Evolutionary conservation across 2,329 filamentous ascomycete species (phyloP).

Genomic region (Metarhizium sp.): DNA sequence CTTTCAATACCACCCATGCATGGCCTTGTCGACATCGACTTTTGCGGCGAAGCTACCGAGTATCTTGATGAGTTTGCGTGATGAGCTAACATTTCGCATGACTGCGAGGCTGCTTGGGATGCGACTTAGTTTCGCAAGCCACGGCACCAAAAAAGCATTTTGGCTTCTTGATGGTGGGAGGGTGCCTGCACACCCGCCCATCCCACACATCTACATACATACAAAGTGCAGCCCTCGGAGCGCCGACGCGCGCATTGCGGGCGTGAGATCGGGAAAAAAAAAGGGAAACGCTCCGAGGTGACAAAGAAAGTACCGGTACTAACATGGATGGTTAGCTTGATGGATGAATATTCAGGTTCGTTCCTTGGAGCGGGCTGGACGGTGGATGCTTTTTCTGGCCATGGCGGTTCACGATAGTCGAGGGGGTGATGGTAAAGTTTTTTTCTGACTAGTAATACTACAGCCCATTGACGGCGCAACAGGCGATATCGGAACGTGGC

Average conservation of each 20-base stretch:
- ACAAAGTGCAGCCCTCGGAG: neutral
- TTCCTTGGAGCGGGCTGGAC: neutral
- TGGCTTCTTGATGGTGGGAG: neutral
- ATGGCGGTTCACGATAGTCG: neutral
- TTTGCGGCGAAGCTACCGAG: neutral
- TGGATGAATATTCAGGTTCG: too few relatives aligned
- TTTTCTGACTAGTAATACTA: neutral
- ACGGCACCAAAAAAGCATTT: neutral
- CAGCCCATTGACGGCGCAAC: neutral
- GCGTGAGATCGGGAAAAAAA: too few relatives aligned
- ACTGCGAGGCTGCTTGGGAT: neutral
- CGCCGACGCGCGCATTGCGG: neutral
- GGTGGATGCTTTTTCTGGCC: neutral
- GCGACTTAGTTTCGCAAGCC: neutral
- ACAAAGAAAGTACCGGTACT: neutral
- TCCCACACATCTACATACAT: neutral
- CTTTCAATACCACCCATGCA: neutral
- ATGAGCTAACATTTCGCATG: neutral
- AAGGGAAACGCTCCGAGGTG: too few relatives aligned
- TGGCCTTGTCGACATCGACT: too few relatives aligned
- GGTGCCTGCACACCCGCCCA: neutral
- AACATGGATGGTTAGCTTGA: neutral
- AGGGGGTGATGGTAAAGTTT: neutral
- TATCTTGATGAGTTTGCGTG: neutral
- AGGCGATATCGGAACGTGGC: neutral